A percentile compares a stretch with the other conserved stretches of the same genome.
phyloP scores from a whole-genome alignment of 192 early-diverging fungal species.

The Allomyces macrogynus region DNA sequence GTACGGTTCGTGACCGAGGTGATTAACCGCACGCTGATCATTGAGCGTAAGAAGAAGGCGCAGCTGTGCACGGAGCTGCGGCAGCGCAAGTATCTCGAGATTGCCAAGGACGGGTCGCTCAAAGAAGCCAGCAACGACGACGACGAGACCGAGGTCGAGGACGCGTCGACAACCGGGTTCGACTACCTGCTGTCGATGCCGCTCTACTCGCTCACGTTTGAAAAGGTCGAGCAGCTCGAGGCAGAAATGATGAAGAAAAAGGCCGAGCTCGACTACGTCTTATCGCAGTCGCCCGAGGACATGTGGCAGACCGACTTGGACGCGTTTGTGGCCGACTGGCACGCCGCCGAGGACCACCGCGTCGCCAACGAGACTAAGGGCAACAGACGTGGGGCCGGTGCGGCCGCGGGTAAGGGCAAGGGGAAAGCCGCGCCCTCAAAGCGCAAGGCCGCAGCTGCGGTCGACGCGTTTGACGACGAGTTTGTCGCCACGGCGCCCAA shows the following conservation, averaged over 20 bases:
- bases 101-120: slow-evolving; percentile 12
- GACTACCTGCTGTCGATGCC: slow-evolving; percentile 81
- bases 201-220: slow-evolving; percentile 72
- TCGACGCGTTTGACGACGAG: slow-evolving; percentile 11
- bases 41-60: slow-evolving; percentile 68
- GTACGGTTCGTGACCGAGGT: slow-evolving; percentile 78
- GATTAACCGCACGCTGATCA: slow-evolving; percentile 55
- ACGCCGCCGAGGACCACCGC: slow-evolving; percentile 25
- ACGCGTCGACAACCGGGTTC: slow-evolving; percentile 19
- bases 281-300: slow-evolving; percentile 40
- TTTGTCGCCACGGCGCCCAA: slow-evolving; percentile 7
- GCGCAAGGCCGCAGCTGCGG: slow-evolving; percentile 9
- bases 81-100: slow-evolving; percentile 37
- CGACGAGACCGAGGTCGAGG: slow-evolving; percentile 14
- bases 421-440: slow-evolving; percentile 8
- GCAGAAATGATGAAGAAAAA: slow-evolving; percentile 47
- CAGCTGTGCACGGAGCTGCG: slow-evolving; percentile 55
- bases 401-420: slow-evolving; percentile 9
- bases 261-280: slow-evolving; percentile 40
- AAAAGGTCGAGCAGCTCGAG: slow-evolving; percentile 61
- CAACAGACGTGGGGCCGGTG: not conserved
- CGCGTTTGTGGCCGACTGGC: slow-evolving; percentile 64
- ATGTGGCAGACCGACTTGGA: slow-evolving; percentile 77
- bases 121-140: slow-evolving; percentile 22
- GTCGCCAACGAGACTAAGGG: slow-evolving; percentile 10